Evolutionary conservation across 2,329 filamentous ascomycete genomes (phyloP).

Genomic region (Dactylellina haptotyla): DNA sequence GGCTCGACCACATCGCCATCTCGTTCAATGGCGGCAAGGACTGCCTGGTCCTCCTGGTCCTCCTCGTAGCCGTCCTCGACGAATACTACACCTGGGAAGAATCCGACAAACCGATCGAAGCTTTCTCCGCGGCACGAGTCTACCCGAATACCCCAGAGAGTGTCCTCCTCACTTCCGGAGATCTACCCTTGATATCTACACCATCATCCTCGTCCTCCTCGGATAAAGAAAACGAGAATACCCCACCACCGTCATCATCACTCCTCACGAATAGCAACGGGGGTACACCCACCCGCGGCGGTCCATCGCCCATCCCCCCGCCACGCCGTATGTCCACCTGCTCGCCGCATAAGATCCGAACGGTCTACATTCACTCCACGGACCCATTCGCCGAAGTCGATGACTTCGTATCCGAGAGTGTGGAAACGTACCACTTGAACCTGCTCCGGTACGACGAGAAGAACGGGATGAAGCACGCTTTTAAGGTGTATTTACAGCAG

Average conservation of each 20-base stretch:
- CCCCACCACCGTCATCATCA: slow-evolving; percentile 52
- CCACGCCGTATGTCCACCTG: slow-evolving; percentile 60
- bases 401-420: slow-evolving; percentile 77
- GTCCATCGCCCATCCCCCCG: slow-evolving; percentile 39
- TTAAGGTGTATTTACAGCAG: slow-evolving; percentile 78
- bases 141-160: slow-evolving; percentile 38
- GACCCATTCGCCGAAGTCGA: slow-evolving; percentile 89
- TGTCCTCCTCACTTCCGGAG: slow-evolving; percentile 22
- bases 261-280: too few relatives aligned
- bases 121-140: slow-evolving; percentile 30
- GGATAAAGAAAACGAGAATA: slow-evolving; percentile 36
- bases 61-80: slow-evolving; percentile 77
- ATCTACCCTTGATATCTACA: slow-evolving; percentile 58
- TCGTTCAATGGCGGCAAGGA: slow-evolving; percentile 99
- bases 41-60: slow-evolving; percentile 88
- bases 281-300: neutral
- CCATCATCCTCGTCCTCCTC: slow-evolving; percentile 57
- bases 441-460: slow-evolving; percentile 78
- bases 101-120: slow-evolving; percentile 60
- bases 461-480: slow-evolving; percentile 77
- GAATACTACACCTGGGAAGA: slow-evolving; percentile 58
- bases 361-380: slow-evolving; percentile 86
- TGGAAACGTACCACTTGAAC: slow-evolving; percentile 76
- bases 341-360: slow-evolving; percentile 69
- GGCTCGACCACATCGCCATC: slow-evolving; percentile 80